These are phyloP conservation scores for Chalaropsis ovoidea DNA, from an alignment of 2,329 filamentous ascomycete species.

Conservation along the genomic window DNA sequence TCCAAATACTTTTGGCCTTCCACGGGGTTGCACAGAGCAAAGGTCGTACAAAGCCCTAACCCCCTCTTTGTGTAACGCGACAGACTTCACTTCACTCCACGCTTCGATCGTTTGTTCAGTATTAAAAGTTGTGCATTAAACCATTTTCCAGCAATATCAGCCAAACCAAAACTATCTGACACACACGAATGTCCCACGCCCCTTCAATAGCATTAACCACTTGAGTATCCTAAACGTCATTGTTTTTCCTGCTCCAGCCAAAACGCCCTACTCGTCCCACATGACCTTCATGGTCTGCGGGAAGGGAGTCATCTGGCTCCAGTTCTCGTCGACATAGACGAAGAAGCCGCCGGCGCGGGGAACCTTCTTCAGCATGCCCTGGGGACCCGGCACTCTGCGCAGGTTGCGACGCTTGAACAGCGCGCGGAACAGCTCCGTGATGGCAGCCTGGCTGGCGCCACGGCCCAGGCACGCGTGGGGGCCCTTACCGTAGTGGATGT, in stretches of 20 bases:
- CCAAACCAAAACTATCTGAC: no score
- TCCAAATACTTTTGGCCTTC: no score
- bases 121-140: no score
- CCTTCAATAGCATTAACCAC: background rate
- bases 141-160: no score
- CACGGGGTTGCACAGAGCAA: no score
- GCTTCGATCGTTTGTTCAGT: no score
- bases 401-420: slow-evolving; percentile 53
- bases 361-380: slow-evolving; percentile 60
- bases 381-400: slow-evolving; percentile 49
- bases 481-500: slow-evolving; percentile 55
- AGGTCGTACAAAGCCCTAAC: no score
- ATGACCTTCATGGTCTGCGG: slow-evolving; percentile 45
- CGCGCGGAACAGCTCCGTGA: slow-evolving; percentile 58
- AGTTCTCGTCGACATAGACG: slow-evolving; percentile 57
- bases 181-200: no score
- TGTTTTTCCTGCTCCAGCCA: background rate
- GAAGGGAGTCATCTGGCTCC: slow-evolving; percentile 42
- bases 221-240: background rate
- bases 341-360: slow-evolving; percentile 44
- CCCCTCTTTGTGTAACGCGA: no score
- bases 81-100: no score
- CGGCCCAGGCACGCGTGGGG: slow-evolving; percentile 53
- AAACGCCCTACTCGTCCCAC: slow-evolving; percentile 37
- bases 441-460: slow-evolving; percentile 49